Base-by-base conservation (phyloP, 192 early-diverging fungal species). In the Backusella circina region DNA sequence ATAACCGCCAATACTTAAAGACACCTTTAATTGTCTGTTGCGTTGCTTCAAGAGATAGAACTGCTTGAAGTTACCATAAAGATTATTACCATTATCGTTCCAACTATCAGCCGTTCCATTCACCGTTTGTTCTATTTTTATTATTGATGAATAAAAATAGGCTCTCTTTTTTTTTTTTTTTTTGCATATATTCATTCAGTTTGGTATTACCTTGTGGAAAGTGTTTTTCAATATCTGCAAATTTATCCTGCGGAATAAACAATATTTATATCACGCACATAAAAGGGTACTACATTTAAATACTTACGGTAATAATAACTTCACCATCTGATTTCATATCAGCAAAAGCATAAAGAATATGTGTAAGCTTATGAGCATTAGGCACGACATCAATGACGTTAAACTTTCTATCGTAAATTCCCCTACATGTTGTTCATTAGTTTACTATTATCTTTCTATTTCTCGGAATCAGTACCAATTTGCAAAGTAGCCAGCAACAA, bases 1-100 rank as follows among this genome's bases (percentile, higher is more conserved):
- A 93, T 93, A 94, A 2, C 93, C 93, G 54, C 93, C 93, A n/a
- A 95, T 86, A 37, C 91, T 91, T 5, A 95, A 87, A 16, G 88
- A 83, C 28, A 90, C 85, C 47, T 90, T 91, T 65, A 95, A 75
- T 70, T 92, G 85, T 26, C 90, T 88, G 70, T 94, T 88, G 1
- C 76, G 78, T 57, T 89, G 86, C 77, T 93, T 93, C 75, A 96
- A 82, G 26, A 90, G 81, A 73, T 85, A 83, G 32, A 91, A 81
- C 78, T 92, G 86, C 84, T 86, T 87, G 12, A 93, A 80, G 72
- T 89, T 91, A 68, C 89, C 91, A 30, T 82, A 86, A 3, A 88
- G 66, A 50, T 85, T 85, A 26, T 85, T 79, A 37, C 77, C 85
- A 18, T 81, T 72, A 41, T 87, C 88, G 50, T 85, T 88, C 88